These are phyloP conservation scores for Trichoderma lentiforme DNA, from an alignment of 2,329 filamentous ascomycete species.

Conservation along the genomic window DNA sequence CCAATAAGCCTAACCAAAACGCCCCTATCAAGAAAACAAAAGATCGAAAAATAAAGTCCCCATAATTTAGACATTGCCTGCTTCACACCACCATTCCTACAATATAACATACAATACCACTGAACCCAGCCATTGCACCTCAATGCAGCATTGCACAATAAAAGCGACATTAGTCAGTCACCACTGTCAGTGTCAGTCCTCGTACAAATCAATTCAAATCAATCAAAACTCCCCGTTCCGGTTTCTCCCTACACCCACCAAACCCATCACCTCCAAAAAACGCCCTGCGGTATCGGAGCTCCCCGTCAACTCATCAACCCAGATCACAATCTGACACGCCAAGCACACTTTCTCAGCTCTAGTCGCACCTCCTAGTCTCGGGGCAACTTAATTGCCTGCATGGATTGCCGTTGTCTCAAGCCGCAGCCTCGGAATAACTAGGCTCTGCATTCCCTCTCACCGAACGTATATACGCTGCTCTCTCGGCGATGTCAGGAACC, in stretches of 20 bases:
- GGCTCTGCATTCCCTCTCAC: background rate
- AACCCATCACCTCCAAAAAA: background rate
- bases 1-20: background rate
- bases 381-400: background rate
- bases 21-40: background rate
- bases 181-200: background rate
- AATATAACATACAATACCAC: background rate
- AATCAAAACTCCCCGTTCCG: background rate
- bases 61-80: background rate
- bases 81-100: background rate
- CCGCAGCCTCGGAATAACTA: constrained; percentile 1
- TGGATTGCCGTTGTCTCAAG: background rate
- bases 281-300: background rate
- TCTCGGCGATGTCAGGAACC: background rate
- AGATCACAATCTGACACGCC: background rate
- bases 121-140: background rate
- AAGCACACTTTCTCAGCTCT: background rate
- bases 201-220: background rate
- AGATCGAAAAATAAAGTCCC: background rate
- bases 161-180: background rate
- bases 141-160: background rate
- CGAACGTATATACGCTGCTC: constrained; percentile 14
- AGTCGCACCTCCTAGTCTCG: background rate
- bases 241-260: background rate
- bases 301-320: background rate